phyloP scores from a whole-genome alignment of 2,329 filamentous ascomycete genomes.

The Trematosphaeria pertusa region DNA sequence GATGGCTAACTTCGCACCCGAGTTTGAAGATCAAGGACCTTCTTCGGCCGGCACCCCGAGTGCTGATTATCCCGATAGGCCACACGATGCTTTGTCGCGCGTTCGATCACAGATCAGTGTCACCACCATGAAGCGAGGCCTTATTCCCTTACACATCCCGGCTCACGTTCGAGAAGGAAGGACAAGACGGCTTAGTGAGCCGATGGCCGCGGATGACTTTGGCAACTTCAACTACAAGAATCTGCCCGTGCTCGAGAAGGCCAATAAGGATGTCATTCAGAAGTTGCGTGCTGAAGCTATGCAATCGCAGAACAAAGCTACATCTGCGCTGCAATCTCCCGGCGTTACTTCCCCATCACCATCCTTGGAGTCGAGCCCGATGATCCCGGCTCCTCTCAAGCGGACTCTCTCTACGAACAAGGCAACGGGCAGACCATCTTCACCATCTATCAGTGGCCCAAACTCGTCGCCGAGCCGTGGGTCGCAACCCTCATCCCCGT shows the following conservation, averaged over 20 bases:
- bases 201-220: constrained; percentile 88
- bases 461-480: constrained; percentile 87
- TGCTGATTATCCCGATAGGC: constrained; percentile 83
- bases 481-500: constrained; percentile 83
- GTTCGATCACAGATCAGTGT: constrained; percentile 83
- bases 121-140: constrained; percentile 83
- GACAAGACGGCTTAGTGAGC: constrained; percentile 87
- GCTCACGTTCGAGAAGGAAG: constrained; percentile 93
- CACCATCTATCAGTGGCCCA: constrained; percentile 81
- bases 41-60: constrained; percentile 73
- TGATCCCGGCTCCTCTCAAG: constrained; percentile 80
- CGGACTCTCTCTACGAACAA: constrained; percentile 85
- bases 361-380: constrained; percentile 83
- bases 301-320: constrained; percentile 66
- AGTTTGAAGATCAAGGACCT: constrained; percentile 87
- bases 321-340: constrained; percentile 50
- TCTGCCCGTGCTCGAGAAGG: constrained; percentile 92
- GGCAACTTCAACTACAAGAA: constrained; percentile 98
- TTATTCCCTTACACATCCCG: constrained; percentile 96
- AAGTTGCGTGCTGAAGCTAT: constrained; percentile 92
- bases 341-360: constrained; percentile 62
- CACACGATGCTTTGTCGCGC: constrained; percentile 91
- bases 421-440: constrained; percentile 73
- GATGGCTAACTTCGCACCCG: constrained; percentile 88
- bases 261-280: constrained; percentile 98